Evolutionary conservation across 495 filamentous ascomycete genomes (phyloP).

Genomic region (Cercophora sp.): DNA sequence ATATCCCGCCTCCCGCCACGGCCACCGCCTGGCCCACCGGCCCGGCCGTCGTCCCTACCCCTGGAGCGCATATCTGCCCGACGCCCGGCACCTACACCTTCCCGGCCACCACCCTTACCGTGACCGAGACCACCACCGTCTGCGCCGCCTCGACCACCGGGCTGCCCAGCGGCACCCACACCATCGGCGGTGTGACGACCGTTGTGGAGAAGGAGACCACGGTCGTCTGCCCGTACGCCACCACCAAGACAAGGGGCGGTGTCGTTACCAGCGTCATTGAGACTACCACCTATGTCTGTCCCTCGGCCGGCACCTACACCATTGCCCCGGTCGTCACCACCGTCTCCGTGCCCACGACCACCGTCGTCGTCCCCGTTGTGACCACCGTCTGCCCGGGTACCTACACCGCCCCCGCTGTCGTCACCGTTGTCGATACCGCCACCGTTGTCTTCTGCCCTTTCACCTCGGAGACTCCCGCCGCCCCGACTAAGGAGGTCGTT

Average conservation of each 20-base stretch:
- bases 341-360: slow-evolving; percentile 47
- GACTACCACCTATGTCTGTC: slow-evolving; percentile 75
- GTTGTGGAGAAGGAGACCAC: slow-evolving; percentile 66
- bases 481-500: slow-evolving; percentile 23
- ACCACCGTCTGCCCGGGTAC: slow-evolving; percentile 64
- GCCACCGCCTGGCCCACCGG: slow-evolving; percentile 25
- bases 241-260: slow-evolving; percentile 56
- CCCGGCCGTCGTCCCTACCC: slow-evolving; percentile 55
- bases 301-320: slow-evolving; percentile 74
- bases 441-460: slow-evolving; percentile 72
- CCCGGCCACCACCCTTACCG: slow-evolving; percentile 68
- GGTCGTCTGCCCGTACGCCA: slow-evolving; percentile 69
- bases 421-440: slow-evolving; percentile 65
- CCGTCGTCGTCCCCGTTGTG: slow-evolving; percentile 62
- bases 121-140: slow-evolving; percentile 63
- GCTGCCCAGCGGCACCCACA: slow-evolving; percentile 63
- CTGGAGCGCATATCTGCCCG: slow-evolving; percentile 61
- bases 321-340: slow-evolving; percentile 68
- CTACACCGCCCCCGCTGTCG: slow-evolving; percentile 65
- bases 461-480: slow-evolving; percentile 34
- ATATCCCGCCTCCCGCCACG: slow-evolving; percentile 41
- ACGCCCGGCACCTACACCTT: slow-evolving; percentile 76
- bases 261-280: slow-evolving; percentile 67
- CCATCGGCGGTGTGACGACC: slow-evolving; percentile 73
- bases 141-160: slow-evolving; percentile 60